These are phyloP conservation scores for Kazachstania sp. DNA, from an alignment of 1,139 yeast species.

Conservation along the genomic window DNA sequence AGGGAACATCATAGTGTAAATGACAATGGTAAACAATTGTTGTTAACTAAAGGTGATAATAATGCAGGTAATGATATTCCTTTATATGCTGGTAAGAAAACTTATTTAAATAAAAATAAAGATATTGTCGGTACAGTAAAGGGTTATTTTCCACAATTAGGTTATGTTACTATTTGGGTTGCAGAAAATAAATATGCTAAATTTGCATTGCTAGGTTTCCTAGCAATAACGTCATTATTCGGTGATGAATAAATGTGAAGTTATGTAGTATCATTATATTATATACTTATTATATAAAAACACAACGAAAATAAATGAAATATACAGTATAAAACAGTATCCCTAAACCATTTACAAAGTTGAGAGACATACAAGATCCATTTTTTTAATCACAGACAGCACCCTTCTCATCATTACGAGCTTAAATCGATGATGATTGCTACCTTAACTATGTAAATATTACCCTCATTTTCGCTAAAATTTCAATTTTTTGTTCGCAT, in stretches of 20 bases:
- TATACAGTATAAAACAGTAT: neutral
- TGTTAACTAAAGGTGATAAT: conserved; percentile 94
- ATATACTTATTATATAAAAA: neutral
- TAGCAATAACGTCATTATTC: conserved; percentile 25
- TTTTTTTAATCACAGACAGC: too few relatives aligned
- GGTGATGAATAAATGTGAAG: conserved; percentile 16
- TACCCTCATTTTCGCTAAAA: neutral
- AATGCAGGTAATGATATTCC: conserved; percentile 87
- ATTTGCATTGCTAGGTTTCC: conserved; percentile 24
- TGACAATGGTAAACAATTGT: conserved; percentile 45
- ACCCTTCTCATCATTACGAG: too few relatives aligned
- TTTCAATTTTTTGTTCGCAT: too few relatives aligned
- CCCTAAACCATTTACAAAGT: too few relatives aligned
- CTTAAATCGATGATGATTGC: too few relatives aligned
- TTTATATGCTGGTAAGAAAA: conserved; percentile 68
- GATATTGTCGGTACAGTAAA: conserved; percentile 88
- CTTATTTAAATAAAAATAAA: conserved; percentile 61
- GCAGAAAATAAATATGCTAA: conserved; percentile 57
- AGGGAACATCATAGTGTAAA: conserved; percentile 42
- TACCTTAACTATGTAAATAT: neutral
- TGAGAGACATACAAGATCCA: too few relatives aligned
- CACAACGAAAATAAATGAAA: neutral
- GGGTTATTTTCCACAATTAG: conserved; percentile 85
- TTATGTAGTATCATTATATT: neutral
- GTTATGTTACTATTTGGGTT: conserved; percentile 82